Conservation (phyloP, 148 eudicot genomes). For the Rhododendron ferrugineum region DNA sequence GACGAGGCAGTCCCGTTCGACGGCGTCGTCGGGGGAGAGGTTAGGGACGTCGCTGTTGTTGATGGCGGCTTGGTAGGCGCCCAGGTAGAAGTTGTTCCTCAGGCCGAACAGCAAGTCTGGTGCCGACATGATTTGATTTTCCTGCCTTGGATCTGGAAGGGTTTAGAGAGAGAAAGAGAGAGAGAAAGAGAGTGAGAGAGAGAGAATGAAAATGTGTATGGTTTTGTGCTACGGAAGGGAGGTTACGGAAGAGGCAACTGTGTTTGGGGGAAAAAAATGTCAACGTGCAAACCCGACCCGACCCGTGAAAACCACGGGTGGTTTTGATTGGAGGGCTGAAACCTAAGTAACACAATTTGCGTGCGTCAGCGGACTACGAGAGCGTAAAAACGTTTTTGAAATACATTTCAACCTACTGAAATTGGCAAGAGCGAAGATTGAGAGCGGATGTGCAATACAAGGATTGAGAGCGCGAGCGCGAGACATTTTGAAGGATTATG, state of each 20-base stretch:
- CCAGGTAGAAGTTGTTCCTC: slow-evolving; percentile 80
- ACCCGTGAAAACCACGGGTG: no score
- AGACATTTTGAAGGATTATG: no score
- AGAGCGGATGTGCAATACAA: no score
- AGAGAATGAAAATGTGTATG: neutral
- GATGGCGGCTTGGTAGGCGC: slow-evolving; percentile 84
- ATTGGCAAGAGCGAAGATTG: no score
- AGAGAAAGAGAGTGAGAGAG: neutral
- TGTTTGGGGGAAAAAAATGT: no score
- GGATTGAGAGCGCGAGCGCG: no score
- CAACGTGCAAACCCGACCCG: no score
- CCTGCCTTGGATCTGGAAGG: neutral
- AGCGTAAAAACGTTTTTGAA: no score
- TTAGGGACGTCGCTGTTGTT: slow-evolving; percentile 75
- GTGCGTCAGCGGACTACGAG: no score
- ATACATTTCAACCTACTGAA: no score
- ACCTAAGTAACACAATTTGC: no score
- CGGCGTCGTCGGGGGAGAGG: slow-evolving; percentile 61
- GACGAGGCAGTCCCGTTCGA: slow-evolving; percentile 69
- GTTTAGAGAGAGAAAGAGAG: neutral
- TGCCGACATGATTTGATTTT: slow-evolving; percentile 40
- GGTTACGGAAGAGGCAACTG: neutral
- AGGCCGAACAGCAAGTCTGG: slow-evolving; percentile 77
- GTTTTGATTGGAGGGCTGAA: no score
- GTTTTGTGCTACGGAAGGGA: neutral